Evolutionary conservation across 495 filamentous ascomycete genomes (phyloP), one percentile per base, ranked within the genome.

Genomic region (Aspergillus bertholletiae): DNA sequence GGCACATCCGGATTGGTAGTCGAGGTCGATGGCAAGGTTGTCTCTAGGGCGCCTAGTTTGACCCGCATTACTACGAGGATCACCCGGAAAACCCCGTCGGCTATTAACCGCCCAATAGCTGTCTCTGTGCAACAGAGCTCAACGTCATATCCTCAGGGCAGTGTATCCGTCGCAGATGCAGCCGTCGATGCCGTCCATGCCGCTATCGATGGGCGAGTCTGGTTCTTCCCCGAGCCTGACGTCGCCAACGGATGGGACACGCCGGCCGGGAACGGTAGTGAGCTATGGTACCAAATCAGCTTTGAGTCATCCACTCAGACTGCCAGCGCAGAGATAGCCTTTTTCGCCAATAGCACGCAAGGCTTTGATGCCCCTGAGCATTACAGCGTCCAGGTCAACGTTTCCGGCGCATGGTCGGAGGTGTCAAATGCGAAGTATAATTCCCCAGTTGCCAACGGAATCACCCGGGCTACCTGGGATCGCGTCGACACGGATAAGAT

Each of bases 151-250:
- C 65, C 65, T 1, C 18, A 34, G 18, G 65, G 62, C 5, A 59
- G 50, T 15, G 62, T 61, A 15, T 66, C 65, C 5, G 63, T 66
- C 9, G 17, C 65, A 12, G 46, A 56, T n/a, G 59, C 57, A 7
- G 54, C 64, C 11, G 43, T 56, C 3, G 53, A 61, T 8, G 32
- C 35, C 7, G 53, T 66, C 17, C 65, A 66, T 26, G 55, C 49
- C 20, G 65, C 65, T 21, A 68, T 68, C 49, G 65, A 70, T 47
- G 65, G 63, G 0, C 56, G 59, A 4, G 49, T 62, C 22, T 65
- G 56, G 57, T 61, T 64, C 55, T 64, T 53, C 53, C 61, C 58
- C 3, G 47, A 60, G 27, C 7, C 48, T 21, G 53, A 56, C 12
- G 48, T 64, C 35, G 53, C 55, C 13, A 64, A 64, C 48, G 58